Evolutionary conservation across 1,284 basidiomycete species (phyloP).

Genomic region (Malassezia pachydermatis): DNA sequence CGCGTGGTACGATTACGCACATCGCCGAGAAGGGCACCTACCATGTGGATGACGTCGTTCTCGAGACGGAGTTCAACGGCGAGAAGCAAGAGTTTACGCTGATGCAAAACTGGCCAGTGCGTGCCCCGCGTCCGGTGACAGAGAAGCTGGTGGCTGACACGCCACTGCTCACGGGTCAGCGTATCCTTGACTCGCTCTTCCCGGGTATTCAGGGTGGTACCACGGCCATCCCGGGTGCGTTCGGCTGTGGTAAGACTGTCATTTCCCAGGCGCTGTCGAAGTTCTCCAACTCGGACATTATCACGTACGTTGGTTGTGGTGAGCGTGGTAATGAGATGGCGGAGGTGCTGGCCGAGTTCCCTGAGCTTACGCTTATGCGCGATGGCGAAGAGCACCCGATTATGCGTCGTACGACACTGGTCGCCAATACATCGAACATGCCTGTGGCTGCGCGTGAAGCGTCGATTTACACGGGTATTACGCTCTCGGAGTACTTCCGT

Average conservation of each 20-base stretch:
- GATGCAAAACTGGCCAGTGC: conserved; percentile 98
- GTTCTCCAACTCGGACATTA: conserved; percentile 98
- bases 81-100: conserved; percentile 85
- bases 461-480: conserved; percentile 99
- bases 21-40: conserved; percentile 93
- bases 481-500: conserved; percentile 97
- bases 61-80: conserved; percentile 96
- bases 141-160: conserved; percentile 89
- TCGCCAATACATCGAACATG: conserved; percentile 99
- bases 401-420: conserved; percentile 98
- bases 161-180: conserved; percentile 90
- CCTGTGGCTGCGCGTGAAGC: conserved; percentile 98
- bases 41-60: conserved; percentile 78
- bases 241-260: conserved; percentile 63
- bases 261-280: conserved; percentile 71
- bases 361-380: conserved; percentile 79
- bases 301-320: conserved; percentile 94
- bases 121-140: conserved; percentile 85
- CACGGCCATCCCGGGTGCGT: conserved; percentile 96
- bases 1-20: conserved; percentile 84
- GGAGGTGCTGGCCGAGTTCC: conserved; percentile 93
- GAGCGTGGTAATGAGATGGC: conserved; percentile 71
- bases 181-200: conserved; percentile 93
- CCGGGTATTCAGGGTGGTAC: conserved; percentile 99
- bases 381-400: conserved; percentile 90